Percentiles rank a stretch among this genome's conserved stretches.
Conservation (phyloP, 176 grass and related monocot genomes). For the Oryza brachyantha region DNA sequence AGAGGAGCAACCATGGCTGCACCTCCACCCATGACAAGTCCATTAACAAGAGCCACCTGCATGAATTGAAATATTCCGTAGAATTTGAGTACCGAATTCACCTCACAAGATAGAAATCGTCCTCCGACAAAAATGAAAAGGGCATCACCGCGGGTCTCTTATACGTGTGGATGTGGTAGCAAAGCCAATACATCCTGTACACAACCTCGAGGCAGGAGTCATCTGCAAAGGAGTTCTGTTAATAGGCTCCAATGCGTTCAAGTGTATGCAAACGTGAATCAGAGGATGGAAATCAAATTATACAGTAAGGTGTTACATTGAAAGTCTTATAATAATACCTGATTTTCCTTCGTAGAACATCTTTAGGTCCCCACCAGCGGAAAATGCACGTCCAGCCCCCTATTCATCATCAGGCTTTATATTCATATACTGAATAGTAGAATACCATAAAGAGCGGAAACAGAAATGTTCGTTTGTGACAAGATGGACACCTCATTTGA, state of each 20-base stretch:
- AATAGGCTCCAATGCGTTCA: neutral
- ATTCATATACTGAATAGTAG: neutral
- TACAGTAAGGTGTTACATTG: neutral
- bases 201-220: slow-evolving; percentile 90
- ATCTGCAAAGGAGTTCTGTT: slow-evolving; percentile 46
- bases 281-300: neutral
- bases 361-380: slow-evolving; percentile 91
- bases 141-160: slow-evolving; percentile 69
- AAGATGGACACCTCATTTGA: neutral
- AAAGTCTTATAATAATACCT: slow-evolving; percentile 49
- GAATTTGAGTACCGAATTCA: slow-evolving; percentile 1
- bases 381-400: slow-evolving; percentile 85
- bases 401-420: slow-evolving; percentile 32
- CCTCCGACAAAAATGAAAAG: neutral
- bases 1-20: slow-evolving; percentile 70
- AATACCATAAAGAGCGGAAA: neutral
- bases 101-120: neutral
- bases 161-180: slow-evolving; percentile 94
- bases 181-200: slow-evolving; percentile 99
- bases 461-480: neutral
- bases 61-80: neutral
- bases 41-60: slow-evolving; percentile 86
- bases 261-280: neutral
- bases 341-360: slow-evolving; percentile 98
- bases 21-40: slow-evolving; percentile 94